Conservation (phyloP, 2,329 filamentous ascomycete species). For the Cadophora luteo-olivacea region DNA sequence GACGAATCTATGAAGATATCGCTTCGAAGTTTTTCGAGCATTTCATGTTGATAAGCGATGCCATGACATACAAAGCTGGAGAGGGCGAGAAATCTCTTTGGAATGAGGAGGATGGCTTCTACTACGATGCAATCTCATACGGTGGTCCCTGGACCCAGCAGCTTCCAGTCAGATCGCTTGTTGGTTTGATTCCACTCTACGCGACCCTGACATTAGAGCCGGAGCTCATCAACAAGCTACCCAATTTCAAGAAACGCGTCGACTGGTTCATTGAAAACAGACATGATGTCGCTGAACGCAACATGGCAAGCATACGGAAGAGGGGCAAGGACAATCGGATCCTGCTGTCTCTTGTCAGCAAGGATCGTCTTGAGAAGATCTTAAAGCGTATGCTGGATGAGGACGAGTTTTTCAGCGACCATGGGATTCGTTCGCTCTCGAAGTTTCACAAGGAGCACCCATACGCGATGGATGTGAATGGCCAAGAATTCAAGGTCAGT, state of each 20-base stretch:
- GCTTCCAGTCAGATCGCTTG: conserved; percentile 87
- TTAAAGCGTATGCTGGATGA: conserved; percentile 92
- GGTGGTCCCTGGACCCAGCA: conserved; percentile 93
- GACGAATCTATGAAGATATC: conserved; percentile 94
- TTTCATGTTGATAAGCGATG: conserved; percentile 96
- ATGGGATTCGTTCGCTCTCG: conserved; percentile 90
- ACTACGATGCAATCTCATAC: conserved; percentile 98
- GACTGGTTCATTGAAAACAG: conserved; percentile 94
- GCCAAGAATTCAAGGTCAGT: conserved; percentile 83
- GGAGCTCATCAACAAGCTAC: conserved; percentile 89
- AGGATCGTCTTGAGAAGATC: conserved; percentile 89
- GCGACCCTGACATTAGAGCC: conserved; percentile 92
- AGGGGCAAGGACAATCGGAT: conserved; percentile 90
- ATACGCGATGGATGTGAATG: conserved; percentile 95
- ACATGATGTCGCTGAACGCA: conserved; percentile 85
- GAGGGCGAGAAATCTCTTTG: conserved; percentile 82
- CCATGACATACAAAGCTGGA: conserved; percentile 84
- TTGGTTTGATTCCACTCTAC: conserved; percentile 92
- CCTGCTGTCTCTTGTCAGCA: conserved; percentile 87
- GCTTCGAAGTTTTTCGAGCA: conserved; percentile 99
- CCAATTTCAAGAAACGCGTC: conserved; percentile 89
- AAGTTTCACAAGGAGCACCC: conserved; percentile 91
- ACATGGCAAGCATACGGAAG: conserved; percentile 91
- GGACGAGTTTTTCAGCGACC: conserved; percentile 87
- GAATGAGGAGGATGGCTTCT: conserved; percentile 97